A percentile compares a stretch with the other conserved stretches of the same genome.
Conservation (phyloP, 1,284 basidiomycete species). For the Ustilago bromivora region DNA sequence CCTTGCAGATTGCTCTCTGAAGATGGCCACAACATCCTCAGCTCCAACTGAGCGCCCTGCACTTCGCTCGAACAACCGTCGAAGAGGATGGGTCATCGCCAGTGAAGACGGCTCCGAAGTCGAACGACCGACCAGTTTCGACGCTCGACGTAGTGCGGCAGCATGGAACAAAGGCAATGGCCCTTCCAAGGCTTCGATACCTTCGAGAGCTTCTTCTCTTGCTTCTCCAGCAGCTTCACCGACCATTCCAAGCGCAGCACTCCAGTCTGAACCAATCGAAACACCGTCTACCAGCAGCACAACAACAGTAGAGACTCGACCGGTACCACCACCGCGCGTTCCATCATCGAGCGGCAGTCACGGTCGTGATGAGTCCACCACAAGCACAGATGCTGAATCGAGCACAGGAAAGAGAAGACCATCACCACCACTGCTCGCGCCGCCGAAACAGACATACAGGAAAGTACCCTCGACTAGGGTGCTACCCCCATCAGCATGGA, state of each 20-base stretch:
- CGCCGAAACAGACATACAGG: slow-evolving; percentile 38
- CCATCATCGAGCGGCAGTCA: slow-evolving; percentile 21
- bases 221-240: slow-evolving; percentile 22
- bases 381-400: slow-evolving; percentile 10
- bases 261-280: neutral
- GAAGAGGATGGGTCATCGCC: slow-evolving; percentile 52
- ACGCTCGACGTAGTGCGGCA: slow-evolving; percentile 37
- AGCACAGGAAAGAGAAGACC: slow-evolving; percentile 25
- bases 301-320: neutral
- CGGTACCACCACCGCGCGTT: slow-evolving; percentile 20
- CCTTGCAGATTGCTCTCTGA: neutral
- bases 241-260: neutral
- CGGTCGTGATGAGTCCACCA: slow-evolving; percentile 9
- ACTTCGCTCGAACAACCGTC: slow-evolving; percentile 26
- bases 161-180: slow-evolving; percentile 53
- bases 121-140: slow-evolving; percentile 30
- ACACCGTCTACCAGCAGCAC: neutral
- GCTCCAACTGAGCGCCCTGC: slow-evolving; percentile 10
- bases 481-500: slow-evolving; percentile 40
- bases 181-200: slow-evolving; percentile 44
- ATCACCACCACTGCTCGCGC: slow-evolving; percentile 42
- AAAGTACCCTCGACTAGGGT: slow-evolving; percentile 32
- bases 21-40: slow-evolving; percentile 5
- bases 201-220: slow-evolving; percentile 40
- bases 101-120: slow-evolving; percentile 35